These are phyloP conservation scores for Purpureocillium lavendulum DNA, from an alignment of 2,329 filamentous ascomycete genomes.

Conservation along the genomic window DNA sequence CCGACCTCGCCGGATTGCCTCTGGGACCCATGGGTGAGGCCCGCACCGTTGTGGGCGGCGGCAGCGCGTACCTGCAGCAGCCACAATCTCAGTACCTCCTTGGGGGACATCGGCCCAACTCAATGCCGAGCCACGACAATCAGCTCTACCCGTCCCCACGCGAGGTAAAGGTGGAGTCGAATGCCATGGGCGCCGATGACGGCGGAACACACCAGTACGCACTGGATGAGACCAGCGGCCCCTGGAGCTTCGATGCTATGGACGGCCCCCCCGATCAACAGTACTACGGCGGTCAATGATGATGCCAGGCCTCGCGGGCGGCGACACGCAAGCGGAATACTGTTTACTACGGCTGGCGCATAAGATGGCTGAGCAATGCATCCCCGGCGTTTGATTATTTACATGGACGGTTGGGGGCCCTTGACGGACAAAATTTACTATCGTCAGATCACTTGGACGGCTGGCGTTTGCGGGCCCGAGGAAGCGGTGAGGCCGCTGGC, in stretches of 20 bases:
- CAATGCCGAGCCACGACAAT: slow-evolving; percentile 6
- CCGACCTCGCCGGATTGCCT: slow-evolving; percentile 9
- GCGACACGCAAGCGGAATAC: slow-evolving; percentile 5
- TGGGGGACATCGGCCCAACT: slow-evolving; percentile 7
- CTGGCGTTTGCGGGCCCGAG: too few relatives aligned
- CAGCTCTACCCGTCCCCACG: slow-evolving; percentile 11
- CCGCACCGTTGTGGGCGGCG: slow-evolving; percentile 3
- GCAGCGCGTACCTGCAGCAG: slow-evolving; percentile 4
- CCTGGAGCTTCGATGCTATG: slow-evolving; percentile 10
- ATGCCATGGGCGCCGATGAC: slow-evolving; percentile 6
- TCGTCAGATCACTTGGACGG: too few relatives aligned
- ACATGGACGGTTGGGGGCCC: too few relatives aligned
- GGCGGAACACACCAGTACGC: slow-evolving; percentile 9
- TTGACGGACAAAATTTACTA: too few relatives aligned
- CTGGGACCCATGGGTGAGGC: slow-evolving; percentile 7
- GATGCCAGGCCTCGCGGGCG: neutral
- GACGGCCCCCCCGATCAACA: slow-evolving; percentile 9
- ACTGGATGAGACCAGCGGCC: slow-evolving; percentile 7
- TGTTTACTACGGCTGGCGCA: too few relatives aligned
- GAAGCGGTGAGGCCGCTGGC: too few relatives aligned
- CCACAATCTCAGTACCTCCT: slow-evolving; percentile 10
- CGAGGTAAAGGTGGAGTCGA: slow-evolving; percentile 10
- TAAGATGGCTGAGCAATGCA: too few relatives aligned
- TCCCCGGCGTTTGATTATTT: too few relatives aligned
- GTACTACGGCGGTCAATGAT: slow-evolving; percentile 5